Conservation (phyloP, 1,284 basidiomycete genomes). For the Cryptococcus maquisensis region DNA sequence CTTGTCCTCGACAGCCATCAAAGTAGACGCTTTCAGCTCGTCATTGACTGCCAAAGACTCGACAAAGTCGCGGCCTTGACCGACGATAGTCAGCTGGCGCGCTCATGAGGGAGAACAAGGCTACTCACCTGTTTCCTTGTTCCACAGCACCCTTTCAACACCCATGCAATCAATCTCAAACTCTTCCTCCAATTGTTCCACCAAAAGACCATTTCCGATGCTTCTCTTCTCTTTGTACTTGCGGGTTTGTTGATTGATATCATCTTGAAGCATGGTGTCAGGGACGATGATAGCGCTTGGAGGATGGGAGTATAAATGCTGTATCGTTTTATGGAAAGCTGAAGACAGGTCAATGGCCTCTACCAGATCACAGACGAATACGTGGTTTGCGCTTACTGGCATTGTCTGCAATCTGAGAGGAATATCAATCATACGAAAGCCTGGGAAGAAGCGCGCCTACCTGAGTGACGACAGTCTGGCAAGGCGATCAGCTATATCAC, state of each 20-base stretch:
- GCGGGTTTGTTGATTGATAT: not conserved
- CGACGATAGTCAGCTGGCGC: not conserved
- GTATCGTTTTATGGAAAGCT: conserved; percentile 77
- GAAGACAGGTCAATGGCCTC: conserved; percentile 8
- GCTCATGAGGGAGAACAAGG: not conserved
- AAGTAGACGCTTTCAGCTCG: conserved; percentile 66
- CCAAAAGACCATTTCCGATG: conserved; percentile 45
- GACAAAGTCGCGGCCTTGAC: conserved; percentile 68
- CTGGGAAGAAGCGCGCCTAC: conserved; percentile 8
- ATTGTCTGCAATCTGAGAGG: conserved; percentile 66
- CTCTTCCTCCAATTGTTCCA: conserved; percentile 69
- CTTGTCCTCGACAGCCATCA: conserved; percentile 73
- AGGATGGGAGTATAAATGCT: conserved; percentile 72
- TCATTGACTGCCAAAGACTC: conserved; percentile 71
- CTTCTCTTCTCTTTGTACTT: conserved; percentile 30
- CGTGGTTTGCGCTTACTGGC: conserved; percentile 49
- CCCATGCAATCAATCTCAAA: conserved; percentile 64
- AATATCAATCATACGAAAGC: not conserved
- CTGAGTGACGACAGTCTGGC: conserved; percentile 28
- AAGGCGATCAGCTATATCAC: not conserved
- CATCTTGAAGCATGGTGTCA: conserved; percentile 60
- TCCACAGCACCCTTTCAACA: conserved; percentile 74
- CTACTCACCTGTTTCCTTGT: conserved; percentile 57
- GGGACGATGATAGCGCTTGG: conserved; percentile 71
- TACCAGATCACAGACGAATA: not conserved